Base-by-base conservation (phyloP, 306 rosid genomes). In the Pterocarpus macrocarpus region DNA sequence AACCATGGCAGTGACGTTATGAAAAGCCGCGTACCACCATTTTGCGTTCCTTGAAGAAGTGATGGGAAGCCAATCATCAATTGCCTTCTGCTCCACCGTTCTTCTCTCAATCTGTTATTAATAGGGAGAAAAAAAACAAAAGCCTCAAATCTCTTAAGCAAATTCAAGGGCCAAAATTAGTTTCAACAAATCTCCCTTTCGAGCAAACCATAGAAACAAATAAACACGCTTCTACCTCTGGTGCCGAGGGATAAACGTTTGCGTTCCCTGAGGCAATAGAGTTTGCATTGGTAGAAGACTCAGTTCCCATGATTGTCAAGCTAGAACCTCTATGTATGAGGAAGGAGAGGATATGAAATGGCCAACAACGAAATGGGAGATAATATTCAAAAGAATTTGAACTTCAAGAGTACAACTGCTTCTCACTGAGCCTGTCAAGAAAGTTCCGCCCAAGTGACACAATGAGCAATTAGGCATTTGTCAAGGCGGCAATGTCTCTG, bases 1-100 rank as follows among this genome's bases (percentile, higher is more conserved):
- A 14, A 94, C 95, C 91, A 91, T 91, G 77, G 98, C 92, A 22
- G 96, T 91, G 69, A 94, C 86, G 57, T 94, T 91, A 93, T 91
- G 98, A 81, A 94, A 90, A 65, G 97, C 85, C 0, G 98, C 15
- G 84, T 91, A 88, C 93, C 94, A 94, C 98, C 98, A 94, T 78
- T 87, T 94, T 73, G 91, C 98, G 33, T 89, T 89, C 76, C 98
- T 90, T 3, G 94, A 90, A 1, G 97, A 89, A 15, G 98, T 90
- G 22, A 94, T 90, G 1, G 94, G 97, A 78, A 94, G 98, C 90
- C 98, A 94, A 7, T 87, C 92, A 63, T 90, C 92, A 15, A 94
- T 84, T 38, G 65, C 84, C 79, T 90, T 93, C 81, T 87, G 83
- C 71, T 66, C 80, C 15, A 52, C 81, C 10, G 43, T 56, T 78